Evolutionary conservation across 768 basidiomycete genomes (phyloP).

Genomic region (Auricularia sp.): DNA sequence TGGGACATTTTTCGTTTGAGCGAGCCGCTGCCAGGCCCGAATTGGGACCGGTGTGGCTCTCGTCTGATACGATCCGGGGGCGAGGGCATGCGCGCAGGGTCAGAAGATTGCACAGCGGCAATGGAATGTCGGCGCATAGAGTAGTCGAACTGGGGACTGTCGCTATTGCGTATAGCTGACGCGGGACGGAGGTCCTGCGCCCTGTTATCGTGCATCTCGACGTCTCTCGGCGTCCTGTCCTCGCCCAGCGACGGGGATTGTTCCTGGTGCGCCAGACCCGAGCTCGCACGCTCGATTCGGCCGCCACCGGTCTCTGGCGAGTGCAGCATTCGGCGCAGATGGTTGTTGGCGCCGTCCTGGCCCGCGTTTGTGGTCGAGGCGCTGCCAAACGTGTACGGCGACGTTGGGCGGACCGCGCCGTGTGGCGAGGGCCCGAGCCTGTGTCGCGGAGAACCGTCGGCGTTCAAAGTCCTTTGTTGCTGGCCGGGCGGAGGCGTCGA

Average conservation of each 20-base stretch:
- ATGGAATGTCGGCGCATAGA: slow-evolving; percentile 66
- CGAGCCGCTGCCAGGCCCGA: background rate
- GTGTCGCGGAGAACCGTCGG: slow-evolving; percentile 6
- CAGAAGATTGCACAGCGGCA: slow-evolving; percentile 33
- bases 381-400: slow-evolving; percentile 65
- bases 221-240: background rate
- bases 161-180: slow-evolving; percentile 13
- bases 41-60: background rate
- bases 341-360: slow-evolving; percentile 11
- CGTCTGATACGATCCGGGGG: background rate
- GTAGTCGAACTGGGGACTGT: slow-evolving; percentile 51
- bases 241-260: background rate
- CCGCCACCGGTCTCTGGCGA: slow-evolving; percentile 33
- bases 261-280: slow-evolving; percentile 23
- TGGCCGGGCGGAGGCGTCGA: slow-evolving; percentile 9
- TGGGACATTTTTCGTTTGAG: slow-evolving; percentile 78
- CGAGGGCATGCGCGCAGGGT: slow-evolving; percentile 3
- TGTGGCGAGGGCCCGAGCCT: slow-evolving; percentile 11
- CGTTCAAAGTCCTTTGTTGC: slow-evolving; percentile 5
- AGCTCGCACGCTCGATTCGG: slow-evolving; percentile 50
- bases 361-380: slow-evolving; percentile 29
- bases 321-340: slow-evolving; percentile 8
- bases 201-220: background rate
- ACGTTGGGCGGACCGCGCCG: slow-evolving; percentile 44
- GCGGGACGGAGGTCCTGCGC: background rate